Conservation (phyloP, 768 basidiomycete genomes). For the Collybia mongolica region DNA sequence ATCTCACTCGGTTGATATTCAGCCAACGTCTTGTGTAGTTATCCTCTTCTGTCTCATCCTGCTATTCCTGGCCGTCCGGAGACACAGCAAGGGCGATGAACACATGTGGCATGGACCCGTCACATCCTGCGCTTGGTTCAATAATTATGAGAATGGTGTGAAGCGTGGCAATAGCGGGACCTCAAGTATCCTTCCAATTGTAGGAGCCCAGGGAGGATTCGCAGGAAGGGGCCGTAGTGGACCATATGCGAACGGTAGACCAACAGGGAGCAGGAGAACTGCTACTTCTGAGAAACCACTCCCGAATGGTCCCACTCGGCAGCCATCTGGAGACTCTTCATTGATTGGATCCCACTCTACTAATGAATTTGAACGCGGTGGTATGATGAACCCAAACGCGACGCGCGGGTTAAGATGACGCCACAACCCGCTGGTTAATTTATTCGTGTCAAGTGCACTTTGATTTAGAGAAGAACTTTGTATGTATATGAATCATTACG, state of each 20-base stretch:
- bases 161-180: slow-evolving; percentile 33
- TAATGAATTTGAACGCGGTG: slow-evolving; percentile 38
- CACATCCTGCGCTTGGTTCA: slow-evolving; percentile 74
- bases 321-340: slow-evolving; percentile 28
- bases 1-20: neutral
- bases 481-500: neutral
- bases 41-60: slow-evolving; percentile 35
- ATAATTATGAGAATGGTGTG: slow-evolving; percentile 41
- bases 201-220: slow-evolving; percentile 8
- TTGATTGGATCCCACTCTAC: slow-evolving; percentile 26
- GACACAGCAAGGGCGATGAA: slow-evolving; percentile 43
- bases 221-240: slow-evolving; percentile 7
- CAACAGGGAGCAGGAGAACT: slow-evolving; percentile 7
- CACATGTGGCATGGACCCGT: slow-evolving; percentile 72
- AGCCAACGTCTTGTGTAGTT: slow-evolving; percentile 21
- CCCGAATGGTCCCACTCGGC: slow-evolving; percentile 25
- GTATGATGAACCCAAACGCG: slow-evolving; percentile 40
- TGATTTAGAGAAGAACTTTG: neutral
- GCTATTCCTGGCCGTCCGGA: slow-evolving; percentile 38
- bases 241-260: slow-evolving; percentile 16
- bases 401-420: neutral
- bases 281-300: slow-evolving; percentile 21
- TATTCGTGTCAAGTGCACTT: neutral
- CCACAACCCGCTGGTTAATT: neutral
- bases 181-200: slow-evolving; percentile 38